These are phyloP conservation scores for Coffea canephora DNA, from an alignment of 257 asterid species.

Conservation along the genomic window DNA sequence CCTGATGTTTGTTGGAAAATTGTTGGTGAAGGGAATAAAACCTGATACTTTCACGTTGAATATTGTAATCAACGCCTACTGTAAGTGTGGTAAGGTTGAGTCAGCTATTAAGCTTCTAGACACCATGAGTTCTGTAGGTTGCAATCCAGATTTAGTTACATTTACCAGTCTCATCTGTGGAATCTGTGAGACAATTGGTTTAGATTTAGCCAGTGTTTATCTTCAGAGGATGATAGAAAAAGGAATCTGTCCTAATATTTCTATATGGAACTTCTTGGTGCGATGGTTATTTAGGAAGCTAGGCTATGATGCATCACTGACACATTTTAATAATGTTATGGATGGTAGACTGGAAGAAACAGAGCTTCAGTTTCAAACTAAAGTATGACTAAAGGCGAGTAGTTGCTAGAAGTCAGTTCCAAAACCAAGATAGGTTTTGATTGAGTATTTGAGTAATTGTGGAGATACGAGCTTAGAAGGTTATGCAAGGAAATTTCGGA, in stretches of 20 bases:
- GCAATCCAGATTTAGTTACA: conserved; percentile 52
- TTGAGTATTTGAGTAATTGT: neutral
- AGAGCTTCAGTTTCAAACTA: neutral
- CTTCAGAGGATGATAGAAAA: conserved; percentile 59
- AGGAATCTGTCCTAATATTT: conserved; percentile 55
- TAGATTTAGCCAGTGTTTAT: conserved; percentile 46
- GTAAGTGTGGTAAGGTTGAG: conserved; percentile 54
- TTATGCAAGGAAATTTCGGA: no score
- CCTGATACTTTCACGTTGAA: conserved; percentile 60
- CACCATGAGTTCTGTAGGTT: conserved; percentile 40
- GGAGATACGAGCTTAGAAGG: neutral
- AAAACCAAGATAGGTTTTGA: neutral
- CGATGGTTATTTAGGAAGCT: conserved; percentile 51
- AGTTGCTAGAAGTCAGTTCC: conserved; percentile 2
- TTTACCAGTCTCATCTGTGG: conserved; percentile 62
- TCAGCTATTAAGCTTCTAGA: conserved; percentile 45
- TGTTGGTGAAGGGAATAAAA: conserved; percentile 56
- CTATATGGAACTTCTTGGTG: conserved; percentile 67
- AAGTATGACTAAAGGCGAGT: neutral
- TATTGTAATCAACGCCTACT: conserved; percentile 51
- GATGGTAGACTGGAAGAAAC: conserved; percentile 4
- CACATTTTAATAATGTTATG: conserved; percentile 39
- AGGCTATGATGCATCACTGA: conserved; percentile 39
- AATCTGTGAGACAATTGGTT: conserved; percentile 36
- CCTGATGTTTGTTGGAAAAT: conserved; percentile 52